Base-by-base conservation (phyloP, 1,284 basidiomycete species). In the Schizophyllum amplum region DNA sequence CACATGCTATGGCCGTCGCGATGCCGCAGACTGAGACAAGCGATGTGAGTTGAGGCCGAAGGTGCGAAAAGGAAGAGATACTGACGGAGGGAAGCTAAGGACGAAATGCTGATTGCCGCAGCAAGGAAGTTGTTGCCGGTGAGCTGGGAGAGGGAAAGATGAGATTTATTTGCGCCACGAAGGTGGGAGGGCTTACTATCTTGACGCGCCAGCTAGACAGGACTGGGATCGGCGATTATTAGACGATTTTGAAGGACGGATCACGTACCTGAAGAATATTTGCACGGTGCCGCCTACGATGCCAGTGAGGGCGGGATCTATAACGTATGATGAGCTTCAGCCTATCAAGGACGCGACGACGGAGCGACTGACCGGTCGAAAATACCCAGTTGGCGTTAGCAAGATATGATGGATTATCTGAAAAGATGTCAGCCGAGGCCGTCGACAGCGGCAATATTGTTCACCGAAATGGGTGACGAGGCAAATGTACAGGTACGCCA, bases 391-490 rank as follows among this genome's bases (percentile, higher is more conserved):
- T 63, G 17, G 68, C 67, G 17, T 57, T 56, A 11, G 56, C 56
- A 5, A 73, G 59, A 47, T 60, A 64, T 9, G 60, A n/a, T 4
- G 62, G 55, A 50, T 72, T 63, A 49, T 55, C 70, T 71, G 50
- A 46, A 51, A 17, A 42, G 23, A 24, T 3, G 21, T 24, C 15
- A 42, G 46, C 27, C 27, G 13, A 6, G 13, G 6, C 5, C 27
- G 20, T 24, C 24, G 24, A 21, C n/a, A 47, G 17, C 22, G 47
- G 11, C 1, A 48, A 5, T 11, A 33, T 11, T 5, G 27, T 42
- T 7, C 15, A 75, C 74, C 69, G 51, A 72, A 76, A 61, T 72
- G 65, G 20, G 61, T 59, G 50, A 76, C 69, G 2, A 75, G 66
- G 5, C 65, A 63, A 11, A 67, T 58, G 56, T 75, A 77, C 22